A percentile compares a stretch with the other conserved stretches of the same genome.
These are phyloP conservation scores for Globisporangium canariense DNA, from an alignment of 352 stramenopile genomes.

Conservation along the genomic window DNA sequence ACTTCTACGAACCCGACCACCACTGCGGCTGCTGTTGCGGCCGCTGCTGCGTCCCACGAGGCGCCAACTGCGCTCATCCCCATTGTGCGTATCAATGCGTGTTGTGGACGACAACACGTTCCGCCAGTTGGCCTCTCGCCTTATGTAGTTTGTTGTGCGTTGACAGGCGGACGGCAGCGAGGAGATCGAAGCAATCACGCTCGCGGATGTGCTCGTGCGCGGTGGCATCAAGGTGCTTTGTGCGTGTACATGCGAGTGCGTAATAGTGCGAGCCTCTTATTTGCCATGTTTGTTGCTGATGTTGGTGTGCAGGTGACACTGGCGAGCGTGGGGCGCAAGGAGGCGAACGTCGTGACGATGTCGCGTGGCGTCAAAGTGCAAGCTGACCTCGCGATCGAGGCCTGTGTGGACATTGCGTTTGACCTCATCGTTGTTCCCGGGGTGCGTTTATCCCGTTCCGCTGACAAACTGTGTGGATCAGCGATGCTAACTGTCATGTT, in stretches of 20 bases:
- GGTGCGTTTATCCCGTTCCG: conserved; percentile 20
- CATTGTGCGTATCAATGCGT: conserved; percentile 18
- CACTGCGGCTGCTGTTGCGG: neutral
- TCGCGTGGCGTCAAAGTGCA: conserved; percentile 70
- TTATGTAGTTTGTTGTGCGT: neutral
- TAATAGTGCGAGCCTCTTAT: neutral
- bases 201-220: conserved; percentile 70
- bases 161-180: conserved; percentile 71
- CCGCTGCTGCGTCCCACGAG: neutral
- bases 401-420: conserved; percentile 47
- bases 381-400: conserved; percentile 62
- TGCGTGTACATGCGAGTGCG: neutral
- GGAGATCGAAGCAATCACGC: conserved; percentile 78
- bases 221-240: conserved; percentile 44
- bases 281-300: neutral
- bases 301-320: conserved; percentile 39
- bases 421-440: conserved; percentile 70
- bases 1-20: neutral
- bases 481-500: neutral
- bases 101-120: neutral
- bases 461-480: neutral
- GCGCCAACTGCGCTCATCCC: conserved; percentile 28
- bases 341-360: conserved; percentile 68
- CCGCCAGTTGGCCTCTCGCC: neutral
- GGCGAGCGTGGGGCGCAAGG: conserved; percentile 53